Evolutionary conservation across 2,329 filamentous ascomycete species (phyloP).

Genomic region (Septoria petroselini): DNA sequence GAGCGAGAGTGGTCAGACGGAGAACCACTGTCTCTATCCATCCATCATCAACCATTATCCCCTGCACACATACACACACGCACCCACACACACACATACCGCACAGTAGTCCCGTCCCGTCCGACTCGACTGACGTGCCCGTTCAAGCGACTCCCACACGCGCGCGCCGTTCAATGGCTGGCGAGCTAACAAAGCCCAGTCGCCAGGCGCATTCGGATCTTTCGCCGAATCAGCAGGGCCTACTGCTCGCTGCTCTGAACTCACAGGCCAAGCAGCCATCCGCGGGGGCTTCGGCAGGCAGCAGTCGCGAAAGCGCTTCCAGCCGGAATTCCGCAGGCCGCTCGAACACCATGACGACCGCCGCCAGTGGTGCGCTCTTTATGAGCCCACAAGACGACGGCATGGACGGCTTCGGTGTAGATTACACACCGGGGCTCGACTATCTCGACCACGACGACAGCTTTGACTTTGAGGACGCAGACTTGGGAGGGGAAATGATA

Average conservation of each 20-base stretch:
- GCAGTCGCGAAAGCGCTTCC: conserved; percentile 11
- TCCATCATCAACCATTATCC: not conserved
- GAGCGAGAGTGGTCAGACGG: not conserved
- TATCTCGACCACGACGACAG: conserved; percentile 72
- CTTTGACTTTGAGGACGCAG: conserved; percentile 70
- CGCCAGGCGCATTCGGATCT: conserved; percentile 43
- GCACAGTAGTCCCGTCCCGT: not conserved
- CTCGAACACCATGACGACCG: conserved; percentile 26
- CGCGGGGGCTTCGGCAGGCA: conserved; percentile 9
- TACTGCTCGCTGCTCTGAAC: conserved; percentile 48
- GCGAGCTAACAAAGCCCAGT: conserved; percentile 18
- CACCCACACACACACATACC: not conserved
- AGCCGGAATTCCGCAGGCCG: conserved; percentile 14
- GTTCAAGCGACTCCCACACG: too few relatives aligned
- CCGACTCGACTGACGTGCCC: too few relatives aligned
- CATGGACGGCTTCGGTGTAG: conserved; percentile 32
- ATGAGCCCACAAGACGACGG: conserved; percentile 32
- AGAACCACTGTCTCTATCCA: not conserved
- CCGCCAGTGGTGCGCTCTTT: conserved; percentile 27
- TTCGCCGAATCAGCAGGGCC: conserved; percentile 44
- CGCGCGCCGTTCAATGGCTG: conserved; percentile 17
- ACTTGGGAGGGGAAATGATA: conserved; percentile 62
- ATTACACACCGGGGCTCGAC: conserved; percentile 71
- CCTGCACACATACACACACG: conserved; percentile 4
- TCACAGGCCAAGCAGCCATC: conserved; percentile 39